These are phyloP conservation scores for Eutrema japonicum DNA, from an alignment of 345 rosid genomes.

Conservation along the genomic window DNA sequence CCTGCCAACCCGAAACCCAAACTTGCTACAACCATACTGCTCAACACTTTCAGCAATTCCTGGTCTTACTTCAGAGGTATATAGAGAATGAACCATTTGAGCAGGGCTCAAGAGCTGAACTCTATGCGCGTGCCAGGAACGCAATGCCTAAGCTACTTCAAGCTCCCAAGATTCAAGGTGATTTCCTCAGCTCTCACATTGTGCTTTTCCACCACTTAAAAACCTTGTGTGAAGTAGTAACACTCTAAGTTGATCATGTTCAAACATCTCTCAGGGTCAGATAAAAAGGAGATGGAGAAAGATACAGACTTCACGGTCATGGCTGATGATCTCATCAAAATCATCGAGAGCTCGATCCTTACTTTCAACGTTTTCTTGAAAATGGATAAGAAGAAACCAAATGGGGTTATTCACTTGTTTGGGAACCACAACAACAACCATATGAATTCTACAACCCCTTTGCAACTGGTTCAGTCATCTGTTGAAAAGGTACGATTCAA, in stretches of 20 bases:
- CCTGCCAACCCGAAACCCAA: slow-evolving; percentile 63
- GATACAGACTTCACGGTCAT: slow-evolving; percentile 59
- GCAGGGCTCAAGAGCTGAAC: slow-evolving; percentile 72
- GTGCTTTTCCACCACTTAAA: background rate
- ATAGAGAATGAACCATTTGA: slow-evolving; percentile 95
- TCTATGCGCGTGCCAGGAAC: slow-evolving; percentile 74
- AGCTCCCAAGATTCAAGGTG: slow-evolving; percentile 83
- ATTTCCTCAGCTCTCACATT: slow-evolving; percentile 9
- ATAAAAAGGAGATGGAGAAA: slow-evolving; percentile 56
- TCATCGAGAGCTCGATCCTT: slow-evolving; percentile 71
- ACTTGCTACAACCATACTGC: slow-evolving; percentile 79
- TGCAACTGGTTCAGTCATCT: slow-evolving; percentile 71
- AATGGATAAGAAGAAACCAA: slow-evolving; percentile 73
- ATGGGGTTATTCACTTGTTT: slow-evolving; percentile 58
- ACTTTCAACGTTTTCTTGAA: slow-evolving; percentile 72
- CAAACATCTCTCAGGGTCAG: slow-evolving; percentile 57
- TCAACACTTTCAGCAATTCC: slow-evolving; percentile 87
- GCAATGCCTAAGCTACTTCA: slow-evolving; percentile 83
- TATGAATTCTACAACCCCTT: slow-evolving; percentile 58
- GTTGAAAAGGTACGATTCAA: slow-evolving; percentile 64
- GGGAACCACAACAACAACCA: slow-evolving; percentile 62
- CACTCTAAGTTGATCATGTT: slow-evolving; percentile 20
- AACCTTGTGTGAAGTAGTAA: slow-evolving; percentile 22
- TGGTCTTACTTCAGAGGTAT: slow-evolving; percentile 85
- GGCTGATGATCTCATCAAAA: slow-evolving; percentile 65